phyloP scores from a whole-genome alignment of 2,329 filamentous ascomycete species.

The Plenodomus tracheiphilus region DNA sequence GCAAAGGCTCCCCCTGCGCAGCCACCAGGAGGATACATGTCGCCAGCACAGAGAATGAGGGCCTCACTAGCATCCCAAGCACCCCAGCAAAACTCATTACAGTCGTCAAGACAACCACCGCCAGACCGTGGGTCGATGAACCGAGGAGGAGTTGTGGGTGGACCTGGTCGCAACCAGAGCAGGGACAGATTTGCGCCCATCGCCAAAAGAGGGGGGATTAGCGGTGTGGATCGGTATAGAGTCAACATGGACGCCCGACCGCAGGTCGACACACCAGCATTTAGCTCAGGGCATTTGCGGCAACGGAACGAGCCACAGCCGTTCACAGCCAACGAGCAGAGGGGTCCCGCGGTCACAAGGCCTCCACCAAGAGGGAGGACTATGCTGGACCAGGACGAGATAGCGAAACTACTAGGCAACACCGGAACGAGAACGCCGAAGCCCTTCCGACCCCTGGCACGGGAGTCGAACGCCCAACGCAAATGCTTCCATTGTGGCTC shows the following conservation, averaged over 20 bases:
- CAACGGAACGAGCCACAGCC: slow-evolving; percentile 28
- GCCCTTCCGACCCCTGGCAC: slow-evolving; percentile 28
- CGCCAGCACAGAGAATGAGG: slow-evolving; percentile 24
- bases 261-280: slow-evolving; percentile 28
- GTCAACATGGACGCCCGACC: slow-evolving; percentile 39
- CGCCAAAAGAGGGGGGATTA: slow-evolving; percentile 4
- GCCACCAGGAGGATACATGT: slow-evolving; percentile 9
- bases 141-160: slow-evolving; percentile 19
- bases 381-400: slow-evolving; percentile 33
- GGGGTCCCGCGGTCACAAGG: slow-evolving; percentile 3
- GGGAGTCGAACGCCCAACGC: slow-evolving; percentile 22
- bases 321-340: neutral
- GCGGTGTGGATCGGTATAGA: slow-evolving; percentile 19
- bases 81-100: slow-evolving; percentile 10
- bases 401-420: slow-evolving; percentile 29
- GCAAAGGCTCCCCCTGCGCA: slow-evolving; percentile 9
- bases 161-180: slow-evolving; percentile 19
- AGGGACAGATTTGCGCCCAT: slow-evolving; percentile 20
- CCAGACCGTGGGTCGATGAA: slow-evolving; percentile 18
- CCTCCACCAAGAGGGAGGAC: slow-evolving; percentile 14
- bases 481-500: slow-evolving; percentile 38
- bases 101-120: slow-evolving; percentile 12
- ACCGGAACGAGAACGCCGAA: slow-evolving; percentile 9
- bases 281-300: slow-evolving; percentile 29
- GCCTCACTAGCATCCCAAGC: slow-evolving; percentile 8